phyloP scores from a whole-genome alignment of 1,284 basidiomycete genomes.

The Boletus smithii region DNA sequence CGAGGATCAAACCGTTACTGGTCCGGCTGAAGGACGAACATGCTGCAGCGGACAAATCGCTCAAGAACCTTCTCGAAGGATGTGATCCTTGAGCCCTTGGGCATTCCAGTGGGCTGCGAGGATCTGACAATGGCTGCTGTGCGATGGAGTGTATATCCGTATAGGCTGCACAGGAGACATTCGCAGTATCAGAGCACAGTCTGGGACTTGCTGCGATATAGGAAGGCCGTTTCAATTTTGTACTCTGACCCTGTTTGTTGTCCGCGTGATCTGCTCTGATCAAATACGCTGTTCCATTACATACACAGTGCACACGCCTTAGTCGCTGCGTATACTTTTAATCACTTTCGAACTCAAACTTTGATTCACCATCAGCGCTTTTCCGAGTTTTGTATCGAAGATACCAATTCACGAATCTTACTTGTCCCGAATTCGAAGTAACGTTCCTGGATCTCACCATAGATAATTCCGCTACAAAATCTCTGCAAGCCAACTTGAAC shows the following conservation, averaged over 20 bases:
- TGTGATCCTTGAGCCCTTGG: constrained; percentile 5
- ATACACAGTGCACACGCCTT: constrained; percentile 18
- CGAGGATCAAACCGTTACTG: constrained; percentile 55
- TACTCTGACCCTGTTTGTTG: constrained; percentile 21
- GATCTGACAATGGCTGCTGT: constrained; percentile 12
- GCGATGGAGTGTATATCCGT: constrained; percentile 9
- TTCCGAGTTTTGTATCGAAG: constrained; percentile 4
- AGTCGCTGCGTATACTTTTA: constrained; percentile 27
- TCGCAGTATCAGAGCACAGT: constrained; percentile 17
- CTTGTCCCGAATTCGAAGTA: constrained; percentile 1
- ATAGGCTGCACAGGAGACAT: constrained; percentile 11
- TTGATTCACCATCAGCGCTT: constrained; percentile 14
- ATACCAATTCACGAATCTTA: constrained; percentile 10
- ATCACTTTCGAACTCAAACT: constrained; percentile 19
- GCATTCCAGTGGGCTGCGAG: constrained; percentile 2
- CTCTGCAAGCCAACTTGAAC: background rate
- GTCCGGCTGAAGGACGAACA: constrained; percentile 56
- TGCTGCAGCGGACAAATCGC: constrained; percentile 50
- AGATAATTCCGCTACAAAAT: background rate
- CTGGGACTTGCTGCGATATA: constrained; percentile 21
- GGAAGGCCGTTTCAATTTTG: constrained; percentile 24
- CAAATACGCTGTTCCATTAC: constrained; percentile 18
- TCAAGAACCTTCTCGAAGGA: constrained; percentile 45
- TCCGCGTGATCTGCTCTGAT: constrained; percentile 18
- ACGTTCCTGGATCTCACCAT: constrained; percentile 8